Evolutionary conservation across 768 basidiomycete species (phyloP).

Genomic region (Tylopilus vinaceipallidus): DNA sequence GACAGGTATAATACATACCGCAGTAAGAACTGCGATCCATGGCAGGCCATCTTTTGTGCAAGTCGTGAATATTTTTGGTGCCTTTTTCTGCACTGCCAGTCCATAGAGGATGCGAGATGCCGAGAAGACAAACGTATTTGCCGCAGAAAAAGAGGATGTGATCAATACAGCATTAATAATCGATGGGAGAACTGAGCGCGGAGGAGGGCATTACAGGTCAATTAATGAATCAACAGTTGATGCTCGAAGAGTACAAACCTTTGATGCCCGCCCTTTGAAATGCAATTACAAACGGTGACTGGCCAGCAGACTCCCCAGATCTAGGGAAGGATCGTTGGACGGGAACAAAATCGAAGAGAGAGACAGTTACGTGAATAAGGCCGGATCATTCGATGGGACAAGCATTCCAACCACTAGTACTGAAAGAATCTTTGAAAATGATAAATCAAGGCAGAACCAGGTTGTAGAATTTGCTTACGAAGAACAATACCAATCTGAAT

Average conservation of each 20-base stretch:
- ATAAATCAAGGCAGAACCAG: not conserved
- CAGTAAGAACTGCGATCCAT: conserved; percentile 32
- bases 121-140: conserved; percentile 46
- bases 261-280: conserved; percentile 70
- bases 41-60: conserved; percentile 54
- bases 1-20: conserved; percentile 20
- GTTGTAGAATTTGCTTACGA: conserved; percentile 2
- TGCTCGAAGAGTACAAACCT: conserved; percentile 31
- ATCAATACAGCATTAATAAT: conserved; percentile 75
- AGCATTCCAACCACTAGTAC: conserved; percentile 70
- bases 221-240: conserved; percentile 10
- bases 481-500: conserved; percentile 59
- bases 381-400: conserved; percentile 63
- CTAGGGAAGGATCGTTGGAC: conserved; percentile 2
- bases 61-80: conserved; percentile 47
- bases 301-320: conserved; percentile 44
- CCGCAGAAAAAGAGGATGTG: conserved; percentile 70
- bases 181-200: conserved; percentile 49
- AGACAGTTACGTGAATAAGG: conserved; percentile 41
- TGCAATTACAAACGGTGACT: conserved; percentile 86
- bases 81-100: conserved; percentile 48
- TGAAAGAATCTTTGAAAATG: conserved; percentile 13
- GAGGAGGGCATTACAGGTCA: not conserved
- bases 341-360: not conserved
- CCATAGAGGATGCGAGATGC: conserved; percentile 44